These are phyloP conservation scores for Litchi chinensis DNA, from an alignment of 345 rosid species.

Conservation along the genomic window DNA sequence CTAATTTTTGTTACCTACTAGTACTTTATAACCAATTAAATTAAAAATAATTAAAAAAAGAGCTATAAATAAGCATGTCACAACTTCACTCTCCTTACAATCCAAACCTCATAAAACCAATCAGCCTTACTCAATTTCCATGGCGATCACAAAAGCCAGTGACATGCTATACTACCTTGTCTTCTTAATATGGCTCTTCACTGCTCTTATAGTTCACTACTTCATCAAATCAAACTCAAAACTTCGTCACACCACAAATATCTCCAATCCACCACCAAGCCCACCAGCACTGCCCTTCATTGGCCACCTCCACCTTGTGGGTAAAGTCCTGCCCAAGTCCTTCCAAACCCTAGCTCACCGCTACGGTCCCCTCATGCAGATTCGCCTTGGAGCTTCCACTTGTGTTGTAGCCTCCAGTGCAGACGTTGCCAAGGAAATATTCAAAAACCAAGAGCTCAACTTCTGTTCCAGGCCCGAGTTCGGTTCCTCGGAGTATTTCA, in stretches of 20 bases:
- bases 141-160: slow-evolving; percentile 7
- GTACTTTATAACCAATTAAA: too few relatives aligned
- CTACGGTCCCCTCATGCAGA: slow-evolving; percentile 49
- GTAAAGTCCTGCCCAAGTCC: slow-evolving; percentile 39
- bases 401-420: slow-evolving; percentile 47
- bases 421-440: slow-evolving; percentile 44
- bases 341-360: slow-evolving; percentile 42
- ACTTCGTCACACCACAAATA: not conserved
- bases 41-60: not conserved
- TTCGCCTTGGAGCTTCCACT: slow-evolving; percentile 46
- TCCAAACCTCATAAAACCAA: not conserved
- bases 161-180: slow-evolving; percentile 14
- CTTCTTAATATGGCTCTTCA: slow-evolving; percentile 33
- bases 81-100: not conserved
- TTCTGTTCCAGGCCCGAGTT: slow-evolving; percentile 54
- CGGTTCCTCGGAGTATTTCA: slow-evolving; percentile 46
- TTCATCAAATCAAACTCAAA: slow-evolving; percentile 21
- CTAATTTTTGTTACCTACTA: too few relatives aligned
- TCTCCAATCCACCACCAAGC: slow-evolving; percentile 35
- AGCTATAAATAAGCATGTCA: not conserved
- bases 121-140: not conserved
- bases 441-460: slow-evolving; percentile 46
- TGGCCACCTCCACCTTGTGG: slow-evolving; percentile 54
- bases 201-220: slow-evolving; percentile 26
- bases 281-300: slow-evolving; percentile 53